A percentile compares a stretch with the other conserved stretches of the same genome.
Conservation (phyloP, 1,284 basidiomycete species). For the Microbotryum silenes-acaulis region DNA sequence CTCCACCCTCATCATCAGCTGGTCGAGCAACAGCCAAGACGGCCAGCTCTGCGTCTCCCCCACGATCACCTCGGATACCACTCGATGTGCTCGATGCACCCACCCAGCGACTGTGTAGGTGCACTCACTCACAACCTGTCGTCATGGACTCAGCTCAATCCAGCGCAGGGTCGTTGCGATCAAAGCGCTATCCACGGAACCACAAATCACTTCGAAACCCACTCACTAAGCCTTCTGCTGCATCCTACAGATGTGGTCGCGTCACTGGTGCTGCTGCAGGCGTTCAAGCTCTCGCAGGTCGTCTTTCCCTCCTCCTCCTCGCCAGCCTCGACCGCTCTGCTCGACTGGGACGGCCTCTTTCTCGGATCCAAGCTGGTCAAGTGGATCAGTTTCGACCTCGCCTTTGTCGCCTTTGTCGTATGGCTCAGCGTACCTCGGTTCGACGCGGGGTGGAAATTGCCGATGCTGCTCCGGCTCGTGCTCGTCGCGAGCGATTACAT, state of each 20-base stretch:
- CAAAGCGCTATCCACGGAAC: too few relatives aligned
- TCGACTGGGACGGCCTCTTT: constrained; percentile 55
- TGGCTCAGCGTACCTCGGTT: constrained; percentile 69
- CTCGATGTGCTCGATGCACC: constrained; percentile 43
- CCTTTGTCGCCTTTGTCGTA: constrained; percentile 54
- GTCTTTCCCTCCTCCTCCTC: constrained; percentile 3
- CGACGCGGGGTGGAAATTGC: constrained; percentile 47
- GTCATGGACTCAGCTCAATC: too few relatives aligned
- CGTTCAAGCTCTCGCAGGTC: constrained; percentile 29
- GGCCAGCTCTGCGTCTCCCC: not conserved
- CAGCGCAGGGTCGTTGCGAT: too few relatives aligned
- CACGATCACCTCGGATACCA: constrained; percentile 37
- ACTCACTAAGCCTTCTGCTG: too few relatives aligned
- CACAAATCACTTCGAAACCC: too few relatives aligned
- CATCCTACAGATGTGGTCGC: constrained; percentile 41
- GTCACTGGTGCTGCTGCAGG: constrained; percentile 47
- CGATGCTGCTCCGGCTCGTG: constrained; percentile 52
- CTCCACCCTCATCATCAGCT: not conserved
- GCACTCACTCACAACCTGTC: too few relatives aligned
- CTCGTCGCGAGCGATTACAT: constrained; percentile 59
- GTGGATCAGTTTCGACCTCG: constrained; percentile 62
- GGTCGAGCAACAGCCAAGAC: not conserved
- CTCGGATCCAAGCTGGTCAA: constrained; percentile 54
- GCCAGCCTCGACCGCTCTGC: not conserved
- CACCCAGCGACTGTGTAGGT: constrained; percentile 45